A percentile compares a stretch with the other conserved stretches of the same genome.
phyloP scores from a whole-genome alignment of 495 filamentous ascomycete genomes.

The Astrothelium subdiscretum region DNA sequence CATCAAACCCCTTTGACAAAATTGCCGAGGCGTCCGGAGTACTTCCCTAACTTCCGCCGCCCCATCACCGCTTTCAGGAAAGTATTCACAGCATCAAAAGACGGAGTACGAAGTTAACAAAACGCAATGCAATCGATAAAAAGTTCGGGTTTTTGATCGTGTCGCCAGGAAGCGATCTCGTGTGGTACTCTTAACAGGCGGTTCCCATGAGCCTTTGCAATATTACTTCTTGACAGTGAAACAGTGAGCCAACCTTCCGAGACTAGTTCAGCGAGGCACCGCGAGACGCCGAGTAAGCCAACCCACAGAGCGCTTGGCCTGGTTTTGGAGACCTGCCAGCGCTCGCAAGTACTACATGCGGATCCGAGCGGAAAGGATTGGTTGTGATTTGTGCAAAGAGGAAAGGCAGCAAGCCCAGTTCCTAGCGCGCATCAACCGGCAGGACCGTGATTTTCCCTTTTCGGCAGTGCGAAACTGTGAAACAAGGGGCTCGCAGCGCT shows the following conservation, averaged over 20 bases:
- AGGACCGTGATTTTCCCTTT: background rate
- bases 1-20: no score
- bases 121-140: no score
- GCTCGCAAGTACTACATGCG: background rate
- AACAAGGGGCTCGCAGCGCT: background rate
- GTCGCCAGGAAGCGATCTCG: no score
- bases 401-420: background rate
- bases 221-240: background rate
- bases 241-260: background rate
- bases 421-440: background rate
- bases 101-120: no score
- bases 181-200: background rate
- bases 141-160: no score
- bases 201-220: background rate
- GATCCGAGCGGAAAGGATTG: background rate
- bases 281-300: background rate
- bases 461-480: background rate
- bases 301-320: background rate
- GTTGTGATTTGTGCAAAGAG: background rate
- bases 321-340: background rate
- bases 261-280: background rate
- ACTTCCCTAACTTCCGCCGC: no score
- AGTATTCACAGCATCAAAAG: no score
- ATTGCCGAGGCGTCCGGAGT: no score
- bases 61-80: no score